Evolutionary conservation across 2,329 filamentous ascomycete genomes (phyloP).

Genomic region (Aspergillus brunneoviolaceus): DNA sequence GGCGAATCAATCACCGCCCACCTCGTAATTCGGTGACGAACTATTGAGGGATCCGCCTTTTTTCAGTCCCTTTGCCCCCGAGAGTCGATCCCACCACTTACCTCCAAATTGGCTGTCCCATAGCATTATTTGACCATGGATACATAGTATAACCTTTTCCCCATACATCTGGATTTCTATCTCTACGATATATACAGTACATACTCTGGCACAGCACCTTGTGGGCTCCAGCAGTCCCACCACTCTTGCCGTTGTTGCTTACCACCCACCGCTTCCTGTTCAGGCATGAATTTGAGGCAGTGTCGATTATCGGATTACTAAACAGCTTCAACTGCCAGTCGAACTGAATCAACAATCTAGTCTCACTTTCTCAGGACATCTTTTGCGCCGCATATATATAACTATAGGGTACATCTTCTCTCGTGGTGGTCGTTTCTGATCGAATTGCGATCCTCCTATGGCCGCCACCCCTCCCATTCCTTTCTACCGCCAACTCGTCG

Average conservation of each 20-base stretch:
- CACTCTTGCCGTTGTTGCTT: too few relatives aligned
- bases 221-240: too few relatives aligned
- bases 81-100: background rate
- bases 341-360: background rate
- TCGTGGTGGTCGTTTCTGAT: background rate
- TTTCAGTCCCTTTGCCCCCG: background rate
- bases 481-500: conserved; percentile 30
- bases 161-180: too few relatives aligned
- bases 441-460: conserved; percentile 21
- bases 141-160: too few relatives aligned
- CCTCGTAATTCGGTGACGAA: background rate
- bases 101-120: background rate
- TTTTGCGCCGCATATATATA: background rate
- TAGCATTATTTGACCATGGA: background rate
- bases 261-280: too few relatives aligned
- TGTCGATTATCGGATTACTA: too few relatives aligned
- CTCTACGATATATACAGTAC: too few relatives aligned
- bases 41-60: background rate
- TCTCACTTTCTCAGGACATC: too few relatives aligned
- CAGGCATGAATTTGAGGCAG: too few relatives aligned
- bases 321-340: too few relatives aligned
- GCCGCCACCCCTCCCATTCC: conserved; percentile 20
- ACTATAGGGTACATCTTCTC: background rate
- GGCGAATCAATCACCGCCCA: background rate
- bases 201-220: too few relatives aligned